Percentiles rank a stretch among this genome's conserved stretches.
Conservation (phyloP, 2,329 filamentous ascomycete genomes). For the Sporothrix protearum region DNA sequence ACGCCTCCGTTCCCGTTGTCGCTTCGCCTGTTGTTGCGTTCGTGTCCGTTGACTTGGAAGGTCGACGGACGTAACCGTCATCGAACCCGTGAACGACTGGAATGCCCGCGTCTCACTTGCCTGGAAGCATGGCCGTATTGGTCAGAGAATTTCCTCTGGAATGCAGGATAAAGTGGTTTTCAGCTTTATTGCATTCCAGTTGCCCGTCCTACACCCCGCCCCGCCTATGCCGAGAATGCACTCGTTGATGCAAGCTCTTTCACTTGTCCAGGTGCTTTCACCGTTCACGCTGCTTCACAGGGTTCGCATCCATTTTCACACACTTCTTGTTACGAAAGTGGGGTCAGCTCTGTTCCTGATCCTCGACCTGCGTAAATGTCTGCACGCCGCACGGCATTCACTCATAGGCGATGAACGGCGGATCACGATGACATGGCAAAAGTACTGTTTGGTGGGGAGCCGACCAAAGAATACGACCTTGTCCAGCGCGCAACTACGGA, state of each 20-base stretch:
- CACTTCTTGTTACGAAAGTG: not conserved
- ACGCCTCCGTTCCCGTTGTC: not conserved
- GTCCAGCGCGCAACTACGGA: not conserved
- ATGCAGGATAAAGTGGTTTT: conserved; percentile 18
- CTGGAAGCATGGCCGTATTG: not conserved
- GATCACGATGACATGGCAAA: conserved; percentile 7
- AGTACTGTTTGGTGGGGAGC: not conserved
- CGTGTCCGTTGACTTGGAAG: not conserved
- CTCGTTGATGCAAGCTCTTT: conserved; percentile 19
- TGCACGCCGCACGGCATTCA: not conserved
- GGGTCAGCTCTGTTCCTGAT: not conserved
- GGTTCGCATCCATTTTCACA: not conserved
- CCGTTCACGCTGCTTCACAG: not conserved
- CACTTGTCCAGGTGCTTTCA: not conserved
- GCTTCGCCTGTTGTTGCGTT: not conserved
- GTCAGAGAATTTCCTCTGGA: not conserved
- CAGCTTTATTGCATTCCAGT: not conserved
- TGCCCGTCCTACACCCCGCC: not conserved
- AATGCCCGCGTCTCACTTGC: conserved; percentile 3
- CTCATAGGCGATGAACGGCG: not conserved
- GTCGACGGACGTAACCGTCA: not conserved
- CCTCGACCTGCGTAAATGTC: not conserved
- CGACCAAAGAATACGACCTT: not conserved
- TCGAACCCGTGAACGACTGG: not conserved
- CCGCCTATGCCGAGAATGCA: conserved; percentile 12